These are phyloP conservation scores for Nasturtium officinale DNA, from an alignment of 345 rosid species.

Conservation along the genomic window DNA sequence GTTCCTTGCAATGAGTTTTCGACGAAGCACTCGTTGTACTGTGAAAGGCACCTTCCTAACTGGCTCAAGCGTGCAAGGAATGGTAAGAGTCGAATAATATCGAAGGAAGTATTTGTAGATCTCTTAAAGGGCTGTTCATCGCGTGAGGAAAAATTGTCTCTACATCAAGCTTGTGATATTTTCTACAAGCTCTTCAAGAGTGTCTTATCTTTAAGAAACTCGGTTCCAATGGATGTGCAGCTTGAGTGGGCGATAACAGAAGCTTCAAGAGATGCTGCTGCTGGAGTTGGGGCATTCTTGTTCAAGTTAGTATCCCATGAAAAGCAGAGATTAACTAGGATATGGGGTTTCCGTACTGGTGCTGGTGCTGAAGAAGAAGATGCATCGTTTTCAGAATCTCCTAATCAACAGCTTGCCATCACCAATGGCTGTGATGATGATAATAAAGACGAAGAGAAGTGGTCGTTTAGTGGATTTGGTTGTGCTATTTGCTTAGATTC, in stretches of 20 bases:
- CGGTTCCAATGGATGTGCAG: slow-evolving; percentile 89
- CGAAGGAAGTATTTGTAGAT: slow-evolving; percentile 87
- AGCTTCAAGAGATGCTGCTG: slow-evolving; percentile 64
- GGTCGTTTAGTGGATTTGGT: slow-evolving; percentile 83
- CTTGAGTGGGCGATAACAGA: slow-evolving; percentile 95
- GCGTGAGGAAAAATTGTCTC: slow-evolving; percentile 62
- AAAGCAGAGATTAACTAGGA: slow-evolving; percentile 66
- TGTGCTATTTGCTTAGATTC: slow-evolving; percentile 98
- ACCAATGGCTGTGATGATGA: slow-evolving; percentile 49
- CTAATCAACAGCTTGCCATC: slow-evolving; percentile 48
- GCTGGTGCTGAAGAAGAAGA: slow-evolving; percentile 38
- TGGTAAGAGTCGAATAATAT: slow-evolving; percentile 93
- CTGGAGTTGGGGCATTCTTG: slow-evolving; percentile 64
- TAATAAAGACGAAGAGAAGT: slow-evolving; percentile 64
- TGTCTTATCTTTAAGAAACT: slow-evolving; percentile 82
- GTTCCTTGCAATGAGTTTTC: slow-evolving; percentile 68
- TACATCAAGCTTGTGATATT: slow-evolving; percentile 95
- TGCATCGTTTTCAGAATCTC: slow-evolving; percentile 49
- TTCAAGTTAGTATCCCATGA: slow-evolving; percentile 73
- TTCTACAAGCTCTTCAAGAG: slow-evolving; percentile 95
- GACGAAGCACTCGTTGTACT: slow-evolving; percentile 73
- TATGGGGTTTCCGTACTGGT: slow-evolving; percentile 68
- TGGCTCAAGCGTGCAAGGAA: slow-evolving; percentile 99
- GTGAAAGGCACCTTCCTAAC: slow-evolving; percentile 93
- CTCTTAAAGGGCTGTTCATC: slow-evolving; percentile 67